These are phyloP conservation scores for Xylariaceae sp. DNA, from an alignment of 2,329 filamentous ascomycete genomes.

Conservation along the genomic window DNA sequence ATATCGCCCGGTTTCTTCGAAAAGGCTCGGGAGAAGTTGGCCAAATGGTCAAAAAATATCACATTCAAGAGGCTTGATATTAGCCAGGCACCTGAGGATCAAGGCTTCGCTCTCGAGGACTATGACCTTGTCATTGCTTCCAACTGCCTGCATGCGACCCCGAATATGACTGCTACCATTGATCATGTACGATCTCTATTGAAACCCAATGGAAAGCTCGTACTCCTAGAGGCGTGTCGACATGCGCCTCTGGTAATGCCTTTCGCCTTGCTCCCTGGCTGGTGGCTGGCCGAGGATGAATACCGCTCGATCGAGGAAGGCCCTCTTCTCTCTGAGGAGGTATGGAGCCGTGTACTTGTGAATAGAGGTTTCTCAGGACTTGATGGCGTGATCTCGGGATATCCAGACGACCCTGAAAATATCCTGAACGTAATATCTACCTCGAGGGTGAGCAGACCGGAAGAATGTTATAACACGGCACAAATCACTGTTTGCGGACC, in stretches of 20 bases:
- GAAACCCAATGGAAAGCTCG: slow-evolving; percentile 15
- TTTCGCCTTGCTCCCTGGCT: slow-evolving; percentile 14
- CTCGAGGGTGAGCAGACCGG: slow-evolving; percentile 19
- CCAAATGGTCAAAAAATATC: slow-evolving; percentile 11
- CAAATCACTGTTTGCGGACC: slow-evolving; percentile 16
- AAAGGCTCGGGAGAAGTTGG: slow-evolving; percentile 25
- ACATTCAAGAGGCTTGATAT: slow-evolving; percentile 23
- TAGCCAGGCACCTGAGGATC: slow-evolving; percentile 20
- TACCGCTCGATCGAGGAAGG: slow-evolving; percentile 13
- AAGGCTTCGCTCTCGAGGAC: slow-evolving; percentile 21
- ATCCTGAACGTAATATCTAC: slow-evolving; percentile 20
- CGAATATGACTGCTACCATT: slow-evolving; percentile 9
- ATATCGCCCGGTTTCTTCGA: slow-evolving; percentile 33
- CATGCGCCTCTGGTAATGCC: slow-evolving; percentile 1
- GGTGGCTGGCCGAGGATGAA: slow-evolving; percentile 20
- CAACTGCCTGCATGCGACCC: slow-evolving; percentile 29
- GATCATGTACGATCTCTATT: slow-evolving; percentile 14
- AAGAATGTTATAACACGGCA: background rate
- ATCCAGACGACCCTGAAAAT: background rate
- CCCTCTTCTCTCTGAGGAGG: slow-evolving; percentile 17
- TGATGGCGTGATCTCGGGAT: slow-evolving; percentile 19
- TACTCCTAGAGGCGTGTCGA: slow-evolving; percentile 9
- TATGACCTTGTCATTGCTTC: slow-evolving; percentile 32
- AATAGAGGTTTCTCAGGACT: slow-evolving; percentile 24
- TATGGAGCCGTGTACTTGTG: slow-evolving; percentile 25